Base-by-base conservation (phyloP, 768 basidiomycete species). In the Psilocybe sp. region DNA sequence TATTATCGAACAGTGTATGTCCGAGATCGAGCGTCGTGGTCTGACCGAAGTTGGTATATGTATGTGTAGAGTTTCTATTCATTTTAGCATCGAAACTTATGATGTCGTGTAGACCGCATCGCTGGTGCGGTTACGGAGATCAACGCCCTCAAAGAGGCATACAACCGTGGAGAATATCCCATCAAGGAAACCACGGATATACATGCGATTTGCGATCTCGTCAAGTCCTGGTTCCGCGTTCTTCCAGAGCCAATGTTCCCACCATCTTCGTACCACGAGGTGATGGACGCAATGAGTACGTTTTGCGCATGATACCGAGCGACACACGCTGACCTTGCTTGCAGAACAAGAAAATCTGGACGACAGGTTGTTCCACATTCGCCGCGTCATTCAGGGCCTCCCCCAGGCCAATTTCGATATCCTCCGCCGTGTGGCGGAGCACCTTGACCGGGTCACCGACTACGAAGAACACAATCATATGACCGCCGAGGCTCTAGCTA, bases 401-500 rank as follows among this genome's bases (percentile, higher is more conserved):
- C 89, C 92, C 23, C 77, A 77, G 54, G 74, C 79, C 12, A 85
- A 91, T 64, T 90, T 91, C 63, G 83, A 89, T 58, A 67, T 92
- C n/a, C 72, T 94, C 56, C 83, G 79, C 53, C 82, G 91, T 16
- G 79, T 93, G 12, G 73, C 85, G 3, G 89, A 92, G 57, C 92
- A 93, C 66, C 76, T 94, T n/a, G 89, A 93, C 67, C 81, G 89
- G 61, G 87, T 92, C n/a, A 89, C 89, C 4, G 89, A 92, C 61
- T 89, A 78, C 66, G 90, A 93, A 62, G 90, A 92, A 50, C 78
- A 84, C 43, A 94, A 92, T 58, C 91, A 93, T 52, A 94, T 94
- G 92, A 89, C 87, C 1, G 84, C 89, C 1, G 85, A 92, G 56
- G 84, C 87, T 6, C 74, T 94, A 3, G 85, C 92, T 0, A 91